These are phyloP conservation scores for Phytophthora citrophthora DNA, from an alignment of 352 stramenopile species.

Conservation along the genomic window DNA sequence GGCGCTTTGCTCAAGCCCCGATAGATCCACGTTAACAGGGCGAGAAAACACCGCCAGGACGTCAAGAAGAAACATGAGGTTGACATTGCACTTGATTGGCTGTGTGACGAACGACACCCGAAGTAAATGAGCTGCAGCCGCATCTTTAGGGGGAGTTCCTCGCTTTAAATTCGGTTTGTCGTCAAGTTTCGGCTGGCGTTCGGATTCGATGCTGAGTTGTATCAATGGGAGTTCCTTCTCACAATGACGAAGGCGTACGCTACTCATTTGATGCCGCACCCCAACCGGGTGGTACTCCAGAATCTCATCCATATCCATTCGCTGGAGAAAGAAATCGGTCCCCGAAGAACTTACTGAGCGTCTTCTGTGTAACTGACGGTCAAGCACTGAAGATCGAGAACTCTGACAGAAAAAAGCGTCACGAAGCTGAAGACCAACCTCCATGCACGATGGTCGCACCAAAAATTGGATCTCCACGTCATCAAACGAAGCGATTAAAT, in stretches of 20 bases:
- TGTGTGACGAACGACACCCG: slow-evolving; percentile 77
- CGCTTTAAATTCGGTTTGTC: slow-evolving; percentile 25
- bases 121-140: slow-evolving; percentile 41
- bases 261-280: slow-evolving; percentile 74
- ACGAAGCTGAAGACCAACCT: slow-evolving; percentile 71
- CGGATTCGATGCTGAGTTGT: slow-evolving; percentile 66
- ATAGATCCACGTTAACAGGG: slow-evolving; percentile 79
- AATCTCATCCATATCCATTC: slow-evolving; percentile 80
- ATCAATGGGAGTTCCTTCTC: slow-evolving; percentile 75
- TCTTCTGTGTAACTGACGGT: slow-evolving; percentile 17
- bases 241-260: slow-evolving; percentile 69
- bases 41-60: slow-evolving; percentile 75
- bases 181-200: slow-evolving; percentile 26
- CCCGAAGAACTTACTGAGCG: slow-evolving; percentile 28
- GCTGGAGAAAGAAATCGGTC: slow-evolving; percentile 69
- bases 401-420: slow-evolving; percentile 73
- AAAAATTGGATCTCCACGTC: slow-evolving; percentile 79
- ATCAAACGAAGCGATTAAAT: slow-evolving; percentile 59
- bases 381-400: slow-evolving; percentile 17
- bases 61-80: slow-evolving; percentile 75
- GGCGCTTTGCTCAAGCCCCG: slow-evolving; percentile 69
- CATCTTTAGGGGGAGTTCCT: slow-evolving; percentile 11
- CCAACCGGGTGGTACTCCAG: slow-evolving; percentile 65
- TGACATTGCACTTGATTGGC: slow-evolving; percentile 81
- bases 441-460: slow-evolving; percentile 66